phyloP scores from a whole-genome alignment of 1,139 yeast genomes.

The Hyphopichia pseudoburtonii region DNA sequence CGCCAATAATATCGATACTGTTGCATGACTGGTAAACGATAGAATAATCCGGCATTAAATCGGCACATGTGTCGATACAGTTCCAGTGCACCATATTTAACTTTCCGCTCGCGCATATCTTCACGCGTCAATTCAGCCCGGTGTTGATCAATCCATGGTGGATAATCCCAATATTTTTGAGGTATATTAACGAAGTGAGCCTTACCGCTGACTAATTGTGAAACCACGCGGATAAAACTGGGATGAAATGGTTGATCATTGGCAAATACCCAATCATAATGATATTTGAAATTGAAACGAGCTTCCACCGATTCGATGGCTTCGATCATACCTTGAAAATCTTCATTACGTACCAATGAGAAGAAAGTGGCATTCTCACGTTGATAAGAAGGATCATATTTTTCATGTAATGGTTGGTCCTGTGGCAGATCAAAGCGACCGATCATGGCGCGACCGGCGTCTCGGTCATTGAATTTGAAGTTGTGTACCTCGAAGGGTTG shows the following conservation, averaged over 20 bases:
- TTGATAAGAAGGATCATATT: slow-evolving; percentile 2
- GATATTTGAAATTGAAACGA: slow-evolving; percentile 60
- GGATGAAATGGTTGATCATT: slow-evolving; percentile 60
- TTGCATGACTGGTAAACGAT: slow-evolving; percentile 13
- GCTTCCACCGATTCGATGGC: slow-evolving; percentile 65
- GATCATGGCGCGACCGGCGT: slow-evolving; percentile 6
- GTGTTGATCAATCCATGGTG: slow-evolving; percentile 24
- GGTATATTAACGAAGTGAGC: slow-evolving; percentile 51
- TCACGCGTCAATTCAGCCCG: slow-evolving; percentile 16
- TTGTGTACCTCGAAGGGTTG: slow-evolving; percentile 4
- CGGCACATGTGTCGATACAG: slow-evolving; percentile 37
- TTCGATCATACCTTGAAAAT: slow-evolving; percentile 51
- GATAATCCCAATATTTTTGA: slow-evolving; percentile 45
- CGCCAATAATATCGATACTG: slow-evolving; percentile 20
- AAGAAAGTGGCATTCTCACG: slow-evolving; percentile 60
- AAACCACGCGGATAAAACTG: slow-evolving; percentile 43
- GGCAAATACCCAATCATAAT: slow-evolving; percentile 78
- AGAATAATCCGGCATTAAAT: slow-evolving; percentile 31
- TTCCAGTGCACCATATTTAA: slow-evolving; percentile 41
- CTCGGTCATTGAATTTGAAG: slow-evolving; percentile 5
- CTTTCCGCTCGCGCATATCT: slow-evolving; percentile 22
- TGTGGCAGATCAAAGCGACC: slow-evolving; percentile 1
- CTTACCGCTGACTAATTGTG: slow-evolving; percentile 45
- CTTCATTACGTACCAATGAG: slow-evolving; percentile 67
- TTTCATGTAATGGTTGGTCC: too few relatives aligned